Evolutionary conservation across 345 rosid species (phyloP).

Genomic region (Sonneratia alba): DNA sequence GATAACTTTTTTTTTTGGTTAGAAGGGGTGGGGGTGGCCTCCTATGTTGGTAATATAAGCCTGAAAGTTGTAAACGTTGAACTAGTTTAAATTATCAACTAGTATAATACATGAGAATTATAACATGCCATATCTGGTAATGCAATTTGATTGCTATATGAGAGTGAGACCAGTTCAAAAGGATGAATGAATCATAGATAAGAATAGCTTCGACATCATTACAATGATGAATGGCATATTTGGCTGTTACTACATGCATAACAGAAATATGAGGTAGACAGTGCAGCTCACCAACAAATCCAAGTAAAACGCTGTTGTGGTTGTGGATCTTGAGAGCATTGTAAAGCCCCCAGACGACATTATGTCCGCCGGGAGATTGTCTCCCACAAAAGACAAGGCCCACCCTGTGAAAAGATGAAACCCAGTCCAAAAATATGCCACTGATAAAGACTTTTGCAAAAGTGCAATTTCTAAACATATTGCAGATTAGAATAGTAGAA

Average conservation of each 20-base stretch:
- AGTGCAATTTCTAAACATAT: neutral
- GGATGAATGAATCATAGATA: too few species aligned
- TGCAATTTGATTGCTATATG: too few species aligned
- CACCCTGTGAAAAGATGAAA: slow-evolving; percentile 40
- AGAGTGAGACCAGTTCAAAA: too few species aligned
- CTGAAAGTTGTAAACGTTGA: too few species aligned
- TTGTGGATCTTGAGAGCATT: slow-evolving; percentile 79
- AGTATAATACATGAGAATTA: too few species aligned
- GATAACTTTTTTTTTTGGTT: too few species aligned
- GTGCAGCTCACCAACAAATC: slow-evolving; percentile 63
- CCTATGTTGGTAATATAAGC: too few species aligned
- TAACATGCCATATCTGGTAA: too few species aligned
- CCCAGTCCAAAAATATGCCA: neutral
- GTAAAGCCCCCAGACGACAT: slow-evolving; percentile 89
- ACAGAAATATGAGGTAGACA: neutral
- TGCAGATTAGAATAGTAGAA: neutral
- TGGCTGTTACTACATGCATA: neutral
- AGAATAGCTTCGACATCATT: too few species aligned
- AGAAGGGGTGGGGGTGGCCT: too few species aligned
- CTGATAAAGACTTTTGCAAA: neutral
- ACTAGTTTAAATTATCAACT: too few species aligned
- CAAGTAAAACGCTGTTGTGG: slow-evolving; percentile 55
- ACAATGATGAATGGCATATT: too few species aligned
- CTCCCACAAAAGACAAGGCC: slow-evolving; percentile 93
- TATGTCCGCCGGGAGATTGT: slow-evolving; percentile 98